Percentiles rank a stretch among this genome's conserved stretches.
phyloP scores from a whole-genome alignment of 768 basidiomycete species.

The Kwoniella heveanensis region DNA sequence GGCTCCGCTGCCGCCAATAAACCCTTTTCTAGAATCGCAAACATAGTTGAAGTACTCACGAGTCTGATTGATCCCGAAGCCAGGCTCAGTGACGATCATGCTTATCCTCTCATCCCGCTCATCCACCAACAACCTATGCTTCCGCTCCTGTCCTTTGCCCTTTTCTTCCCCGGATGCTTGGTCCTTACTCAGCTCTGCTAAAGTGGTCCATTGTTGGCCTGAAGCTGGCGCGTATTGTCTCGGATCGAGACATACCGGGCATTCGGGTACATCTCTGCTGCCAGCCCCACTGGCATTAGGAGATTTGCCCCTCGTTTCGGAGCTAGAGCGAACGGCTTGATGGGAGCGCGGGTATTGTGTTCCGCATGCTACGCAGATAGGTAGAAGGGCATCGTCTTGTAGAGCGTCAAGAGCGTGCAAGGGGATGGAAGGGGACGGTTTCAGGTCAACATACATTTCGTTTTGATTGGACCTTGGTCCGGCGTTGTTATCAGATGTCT shows the following conservation, averaged over 20 bases:
- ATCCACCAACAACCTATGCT: constrained; percentile 39
- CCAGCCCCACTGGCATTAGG: neutral
- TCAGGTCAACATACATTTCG: constrained; percentile 6
- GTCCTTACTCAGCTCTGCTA: constrained; percentile 31
- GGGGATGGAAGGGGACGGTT: constrained; percentile 28
- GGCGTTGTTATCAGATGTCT: too few relatives aligned
- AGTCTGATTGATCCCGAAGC: constrained; percentile 52
- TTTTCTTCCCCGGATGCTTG: neutral
- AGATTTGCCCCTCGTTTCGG: too few relatives aligned
- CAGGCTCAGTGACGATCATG: constrained; percentile 44
- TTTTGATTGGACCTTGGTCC: too few relatives aligned
- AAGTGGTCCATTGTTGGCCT: constrained; percentile 50
- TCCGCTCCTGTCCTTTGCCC: too few relatives aligned
- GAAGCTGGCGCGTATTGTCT: constrained; percentile 47
- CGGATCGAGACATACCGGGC: constrained; percentile 45
- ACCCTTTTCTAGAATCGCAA: too few relatives aligned
- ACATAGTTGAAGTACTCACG: constrained; percentile 37
- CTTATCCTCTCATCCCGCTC: constrained; percentile 43
- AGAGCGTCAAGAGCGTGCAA: constrained; percentile 33
- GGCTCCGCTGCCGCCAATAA: too few relatives aligned
- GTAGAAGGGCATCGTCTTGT: constrained; percentile 40
- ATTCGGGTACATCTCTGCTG: neutral
- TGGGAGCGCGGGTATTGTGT: constrained; percentile 41
- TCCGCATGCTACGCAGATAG: constrained; percentile 52
- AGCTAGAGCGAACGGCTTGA: too few relatives aligned